phyloP scores from a whole-genome alignment of 1,284 basidiomycete species.

The Cryptococcus sp. region DNA sequence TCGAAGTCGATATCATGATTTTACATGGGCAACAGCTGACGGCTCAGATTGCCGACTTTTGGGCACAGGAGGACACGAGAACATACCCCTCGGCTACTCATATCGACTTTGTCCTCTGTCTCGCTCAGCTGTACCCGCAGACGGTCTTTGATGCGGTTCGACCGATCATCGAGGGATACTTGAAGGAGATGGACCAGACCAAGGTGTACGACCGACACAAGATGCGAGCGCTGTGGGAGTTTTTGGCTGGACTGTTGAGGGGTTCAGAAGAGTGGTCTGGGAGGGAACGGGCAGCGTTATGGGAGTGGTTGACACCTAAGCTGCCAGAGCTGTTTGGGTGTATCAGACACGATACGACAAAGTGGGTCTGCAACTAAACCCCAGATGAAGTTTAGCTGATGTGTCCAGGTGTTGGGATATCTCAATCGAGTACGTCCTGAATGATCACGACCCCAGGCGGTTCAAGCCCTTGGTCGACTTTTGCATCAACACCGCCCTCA shows the following conservation, averaged over 20 bases:
- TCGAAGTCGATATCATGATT: not conserved
- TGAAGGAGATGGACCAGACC: slow-evolving; percentile 38
- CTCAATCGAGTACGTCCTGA: slow-evolving; percentile 56
- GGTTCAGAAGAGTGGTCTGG: slow-evolving; percentile 89
- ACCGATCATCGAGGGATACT: slow-evolving; percentile 35
- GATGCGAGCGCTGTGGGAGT: slow-evolving; percentile 83
- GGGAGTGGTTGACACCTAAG: slow-evolving; percentile 72
- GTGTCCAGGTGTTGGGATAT: slow-evolving; percentile 40
- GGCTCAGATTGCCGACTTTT: slow-evolving; percentile 33
- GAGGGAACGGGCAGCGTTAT: slow-evolving; percentile 57
- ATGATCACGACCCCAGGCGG: slow-evolving; percentile 78
- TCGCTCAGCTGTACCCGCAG: slow-evolving; percentile 48
- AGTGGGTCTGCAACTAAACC: slow-evolving; percentile 46
- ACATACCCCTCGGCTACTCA: slow-evolving; percentile 46
- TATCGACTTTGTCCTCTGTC: slow-evolving; percentile 50
- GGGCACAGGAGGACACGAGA: slow-evolving; percentile 44
- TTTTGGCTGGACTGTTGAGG: slow-evolving; percentile 67
- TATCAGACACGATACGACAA: slow-evolving; percentile 75
- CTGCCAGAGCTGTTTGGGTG: slow-evolving; percentile 67
- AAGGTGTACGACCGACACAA: slow-evolving; percentile 70
- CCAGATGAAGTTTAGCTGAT: slow-evolving; percentile 6
- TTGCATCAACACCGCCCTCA: slow-evolving; percentile 59
- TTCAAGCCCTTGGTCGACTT: slow-evolving; percentile 72
- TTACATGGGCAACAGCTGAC: slow-evolving; percentile 7
- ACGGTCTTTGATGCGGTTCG: slow-evolving; percentile 30